A percentile compares a stretch with the other conserved stretches of the same genome.
These are phyloP conservation scores for Phytophthora cajani DNA, from an alignment of 352 stramenopile genomes.

Conservation along the genomic window DNA sequence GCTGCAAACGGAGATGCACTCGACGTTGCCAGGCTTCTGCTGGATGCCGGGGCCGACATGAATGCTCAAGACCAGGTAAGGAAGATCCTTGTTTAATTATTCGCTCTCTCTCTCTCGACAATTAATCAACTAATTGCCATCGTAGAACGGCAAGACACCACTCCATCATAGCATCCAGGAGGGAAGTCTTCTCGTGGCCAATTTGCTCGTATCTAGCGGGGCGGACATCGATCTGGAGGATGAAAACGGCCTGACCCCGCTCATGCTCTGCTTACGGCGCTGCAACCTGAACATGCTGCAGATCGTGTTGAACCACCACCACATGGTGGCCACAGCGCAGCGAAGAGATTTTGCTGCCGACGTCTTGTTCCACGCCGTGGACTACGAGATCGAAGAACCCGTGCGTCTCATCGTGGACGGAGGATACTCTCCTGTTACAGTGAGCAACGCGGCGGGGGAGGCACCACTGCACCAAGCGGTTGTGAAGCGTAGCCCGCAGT, in stretches of 20 bases:
- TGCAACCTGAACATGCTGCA: conserved; percentile 23
- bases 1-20: conserved; percentile 22
- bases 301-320: conserved; percentile 36
- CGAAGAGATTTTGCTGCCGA: conserved; percentile 20
- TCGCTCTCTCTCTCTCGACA: background rate
- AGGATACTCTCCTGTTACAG: conserved; percentile 14
- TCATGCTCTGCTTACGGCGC: conserved; percentile 17
- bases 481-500: conserved; percentile 9
- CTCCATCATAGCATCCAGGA: conserved; percentile 32
- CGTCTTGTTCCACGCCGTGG: conserved; percentile 14
- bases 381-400: conserved; percentile 15
- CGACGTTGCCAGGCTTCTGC: conserved; percentile 21
- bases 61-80: conserved; percentile 24
- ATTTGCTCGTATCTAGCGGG: conserved; percentile 21
- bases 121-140: background rate
- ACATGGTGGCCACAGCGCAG: conserved; percentile 20
- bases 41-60: conserved; percentile 10
- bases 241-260: conserved; percentile 2
- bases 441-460: conserved; percentile 14
- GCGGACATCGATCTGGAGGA: conserved; percentile 27
- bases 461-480: conserved; percentile 30
- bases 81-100: background rate
- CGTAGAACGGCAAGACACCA: conserved; percentile 29
- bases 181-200: conserved; percentile 21
- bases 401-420: conserved; percentile 31